Percentiles rank a stretch among this genome's conserved stretches.
Evolutionary conservation across 352 stramenopile species (phyloP).

Genomic region (Aphanomyces invadans): DNA sequence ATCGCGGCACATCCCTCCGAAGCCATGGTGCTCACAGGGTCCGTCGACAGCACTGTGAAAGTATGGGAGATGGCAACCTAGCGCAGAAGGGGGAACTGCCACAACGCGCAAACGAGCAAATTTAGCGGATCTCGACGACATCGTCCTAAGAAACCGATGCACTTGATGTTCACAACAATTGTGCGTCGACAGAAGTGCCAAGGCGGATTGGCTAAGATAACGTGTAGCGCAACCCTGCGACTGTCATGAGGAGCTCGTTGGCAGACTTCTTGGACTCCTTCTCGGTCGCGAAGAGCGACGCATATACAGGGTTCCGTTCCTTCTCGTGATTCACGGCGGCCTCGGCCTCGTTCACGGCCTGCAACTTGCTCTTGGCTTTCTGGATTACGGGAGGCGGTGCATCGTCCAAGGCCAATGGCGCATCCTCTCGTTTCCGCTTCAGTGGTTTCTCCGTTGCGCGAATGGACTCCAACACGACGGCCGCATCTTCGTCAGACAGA

Average conservation of each 20-base stretch:
- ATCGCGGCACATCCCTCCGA: conserved; percentile 55
- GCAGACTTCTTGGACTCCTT: conserved; percentile 55
- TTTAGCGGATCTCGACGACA: no score
- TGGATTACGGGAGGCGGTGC: conserved; percentile 23
- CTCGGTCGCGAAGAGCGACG: conserved; percentile 70
- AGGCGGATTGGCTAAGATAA: conserved; percentile 50
- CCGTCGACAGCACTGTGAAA: conserved; percentile 58
- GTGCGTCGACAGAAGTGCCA: not conserved
- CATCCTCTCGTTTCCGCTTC: conserved; percentile 36
- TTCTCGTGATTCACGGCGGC: conserved; percentile 62
- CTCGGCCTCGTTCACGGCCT: conserved; percentile 41
- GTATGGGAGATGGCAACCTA: conserved; percentile 34
- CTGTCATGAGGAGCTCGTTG: conserved; percentile 80
- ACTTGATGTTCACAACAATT: no score
- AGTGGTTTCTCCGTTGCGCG: conserved; percentile 20
- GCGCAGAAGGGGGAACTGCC: not conserved
- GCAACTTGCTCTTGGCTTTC: conserved; percentile 32
- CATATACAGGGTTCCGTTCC: conserved; percentile 67
- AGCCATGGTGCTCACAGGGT: conserved; percentile 55
- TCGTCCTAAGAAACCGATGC: no score
- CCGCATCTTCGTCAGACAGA: conserved; percentile 50
- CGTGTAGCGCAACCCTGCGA: conserved; percentile 76
- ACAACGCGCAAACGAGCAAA: not conserved
- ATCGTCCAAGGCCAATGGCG: conserved; percentile 26
- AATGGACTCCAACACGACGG: conserved; percentile 33